Evolutionary conservation across 768 basidiomycete species (phyloP), one percentile per base, ranked within the genome.

Genomic region (Aureoboletus auriporus): DNA sequence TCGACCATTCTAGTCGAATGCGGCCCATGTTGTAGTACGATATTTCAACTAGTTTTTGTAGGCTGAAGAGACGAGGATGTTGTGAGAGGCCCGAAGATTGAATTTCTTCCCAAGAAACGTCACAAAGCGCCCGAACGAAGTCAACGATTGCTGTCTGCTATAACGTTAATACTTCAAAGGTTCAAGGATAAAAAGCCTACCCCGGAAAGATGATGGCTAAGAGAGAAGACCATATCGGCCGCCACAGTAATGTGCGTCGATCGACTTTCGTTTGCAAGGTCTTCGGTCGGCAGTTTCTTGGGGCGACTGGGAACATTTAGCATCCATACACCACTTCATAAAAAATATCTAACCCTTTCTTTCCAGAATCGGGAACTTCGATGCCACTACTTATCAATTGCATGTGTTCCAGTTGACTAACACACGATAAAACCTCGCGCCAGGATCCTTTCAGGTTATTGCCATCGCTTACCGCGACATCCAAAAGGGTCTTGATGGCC

Each of bases 21-120:
- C 96, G 86, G 53, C 76, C 86, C 96, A 99, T 99, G 69, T 99
- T 99, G 71, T 99, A 99, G 68, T 99, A 99, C 8, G 94, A 96
- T 47, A 99, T 98, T 64, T 99, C 96, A 35, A 98, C 95, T 31
- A 99, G 75, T 70, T 98, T 99, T 68, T 97, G 94, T 48, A 99
- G 71, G 67, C 94, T 95, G 77, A 98, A 99, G 48, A 97, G 74
- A 23, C 96, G 83, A 1, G 96, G 95, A 64, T 93, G 88, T 52
- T 94, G 86, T 4, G 95, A 95, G 27, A 93, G 71, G 14, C 93
- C 93, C 0, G 96, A 98, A 1, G 93, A 94, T 66, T 96, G 93
- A 33, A 99, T 99, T 69, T 99, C 96, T 66, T 98, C 93, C 95
- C 95, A 97, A 34, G 96, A 99, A 33, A 99, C 89, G 59, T 95